These are phyloP conservation scores for Ustilago sp. DNA, from an alignment of 1,284 basidiomycete genomes.

Conservation along the genomic window DNA sequence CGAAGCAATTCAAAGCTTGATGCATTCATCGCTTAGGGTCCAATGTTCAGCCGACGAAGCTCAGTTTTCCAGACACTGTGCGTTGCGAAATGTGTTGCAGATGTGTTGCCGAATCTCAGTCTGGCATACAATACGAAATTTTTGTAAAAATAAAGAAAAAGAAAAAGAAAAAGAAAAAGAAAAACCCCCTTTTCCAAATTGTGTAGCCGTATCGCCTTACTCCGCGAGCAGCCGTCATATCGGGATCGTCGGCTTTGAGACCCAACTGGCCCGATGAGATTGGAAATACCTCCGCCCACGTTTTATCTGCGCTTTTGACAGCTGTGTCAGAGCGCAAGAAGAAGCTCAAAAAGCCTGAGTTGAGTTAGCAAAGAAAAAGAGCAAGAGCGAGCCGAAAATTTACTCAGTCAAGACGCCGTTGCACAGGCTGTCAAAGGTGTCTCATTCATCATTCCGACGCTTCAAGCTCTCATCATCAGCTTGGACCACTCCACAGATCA, in stretches of 20 bases:
- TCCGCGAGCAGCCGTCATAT: background rate
- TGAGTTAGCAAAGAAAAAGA: slow-evolving; percentile 30
- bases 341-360: background rate
- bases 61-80: background rate
- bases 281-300: slow-evolving; percentile 33
- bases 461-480: background rate
- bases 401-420: slow-evolving; percentile 1
- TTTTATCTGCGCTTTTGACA: slow-evolving; percentile 15
- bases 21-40: background rate
- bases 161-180: slow-evolving; percentile 7
- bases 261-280: background rate
- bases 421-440: too few species aligned
- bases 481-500: background rate
- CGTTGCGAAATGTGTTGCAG: slow-evolving; percentile 4
- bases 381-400: background rate
- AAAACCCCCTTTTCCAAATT: slow-evolving; percentile 36
- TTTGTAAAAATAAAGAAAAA: slow-evolving; percentile 7
- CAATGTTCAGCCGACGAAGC: background rate
- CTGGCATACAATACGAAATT: slow-evolving; percentile 1
- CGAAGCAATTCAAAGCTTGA: background rate
- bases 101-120: slow-evolving; percentile 4
- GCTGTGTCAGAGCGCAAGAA: slow-evolving; percentile 4
- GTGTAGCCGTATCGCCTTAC: slow-evolving; percentile 6
- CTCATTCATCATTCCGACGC: background rate
- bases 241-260: background rate